Conservation (phyloP, 352 stramenopile genomes). For the Globisporangium alternatum region DNA sequence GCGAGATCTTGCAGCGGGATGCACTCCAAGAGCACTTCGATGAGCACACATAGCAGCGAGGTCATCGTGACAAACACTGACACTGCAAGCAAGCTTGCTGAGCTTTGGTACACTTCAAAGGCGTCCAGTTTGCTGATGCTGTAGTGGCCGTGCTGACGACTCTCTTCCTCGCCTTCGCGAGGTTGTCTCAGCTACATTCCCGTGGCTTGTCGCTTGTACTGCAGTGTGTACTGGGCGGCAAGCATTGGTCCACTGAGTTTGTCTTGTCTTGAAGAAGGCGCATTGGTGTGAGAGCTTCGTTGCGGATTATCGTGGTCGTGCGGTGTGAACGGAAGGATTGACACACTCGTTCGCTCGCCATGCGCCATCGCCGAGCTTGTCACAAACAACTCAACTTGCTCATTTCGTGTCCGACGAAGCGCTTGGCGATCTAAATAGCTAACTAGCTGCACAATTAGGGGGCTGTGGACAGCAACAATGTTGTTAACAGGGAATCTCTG, state of each 20-base stretch:
- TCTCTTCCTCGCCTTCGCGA: background rate
- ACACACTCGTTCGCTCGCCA: too few species aligned
- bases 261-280: background rate
- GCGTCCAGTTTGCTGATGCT: conserved; percentile 1
- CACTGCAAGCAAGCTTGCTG: background rate
- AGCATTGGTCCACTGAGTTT: background rate
- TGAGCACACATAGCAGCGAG: background rate
- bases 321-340: background rate
- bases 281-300: background rate
- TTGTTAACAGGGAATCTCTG: too few species aligned
- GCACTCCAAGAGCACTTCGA: background rate
- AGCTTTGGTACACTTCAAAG: background rate
- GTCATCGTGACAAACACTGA: background rate
- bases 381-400: too few species aligned
- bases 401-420: too few species aligned
- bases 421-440: too few species aligned
- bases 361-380: background rate
- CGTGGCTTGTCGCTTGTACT: background rate
- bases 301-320: background rate
- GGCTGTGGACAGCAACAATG: too few species aligned
- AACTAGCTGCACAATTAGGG: too few species aligned
- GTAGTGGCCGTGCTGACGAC: background rate
- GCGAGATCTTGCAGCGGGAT: background rate
- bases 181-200: background rate
- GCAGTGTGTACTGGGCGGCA: background rate